Evolutionary conservation across 352 stramenopile species (phyloP), one percentile per base, ranked within the genome.

Genomic region (Globisporangium uncinulatum): DNA sequence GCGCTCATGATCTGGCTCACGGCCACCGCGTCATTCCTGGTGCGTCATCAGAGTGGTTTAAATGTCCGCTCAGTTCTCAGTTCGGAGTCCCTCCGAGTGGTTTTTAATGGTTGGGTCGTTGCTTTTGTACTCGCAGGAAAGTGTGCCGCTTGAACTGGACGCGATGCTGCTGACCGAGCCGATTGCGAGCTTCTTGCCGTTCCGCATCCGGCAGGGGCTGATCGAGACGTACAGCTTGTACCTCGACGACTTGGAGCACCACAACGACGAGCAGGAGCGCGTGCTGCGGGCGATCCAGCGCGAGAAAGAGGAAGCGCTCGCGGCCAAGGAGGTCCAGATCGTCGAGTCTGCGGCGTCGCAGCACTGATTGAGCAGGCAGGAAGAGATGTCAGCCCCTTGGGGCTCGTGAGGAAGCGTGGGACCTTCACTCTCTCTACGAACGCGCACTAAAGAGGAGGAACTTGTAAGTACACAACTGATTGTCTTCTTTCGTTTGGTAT

Each of bases 141-240:
- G 76, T 51, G 83, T 94, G 47, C 84, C 84, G 68, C 63, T 94
- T 51, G 84, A 92, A 62, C 62, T 94, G 42, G 84, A 94, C 67
- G 83, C 80, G 10, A 82, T 94, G 76, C 63, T 94, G 58, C 63
- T 94, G 29, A 92, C 82, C 15, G 84, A 94, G 63, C 84, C 84
- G 13, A 86, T 94, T 56, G 76, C 80, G 50, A 85, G 76, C 60
- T 94, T 70, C 59, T 56, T 94, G 44, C 84, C 84, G 15, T 92
- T 89, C 59, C 84, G 84, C 48, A 94, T 94, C 66, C 82, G 80
- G 24, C 84, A 94, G 59, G 84, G 84, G 15, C 71, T 94, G 34
- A 94, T 94, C 59, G 82, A 94, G 63, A 94, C 84, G 15, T 94
- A 94, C 71, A 94, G 83, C 53, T 73, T 94, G 52, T 86, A 94